Conservation (phyloP, 164 flowering plant genomes). For the Chloranthus sessilifolius region DNA sequence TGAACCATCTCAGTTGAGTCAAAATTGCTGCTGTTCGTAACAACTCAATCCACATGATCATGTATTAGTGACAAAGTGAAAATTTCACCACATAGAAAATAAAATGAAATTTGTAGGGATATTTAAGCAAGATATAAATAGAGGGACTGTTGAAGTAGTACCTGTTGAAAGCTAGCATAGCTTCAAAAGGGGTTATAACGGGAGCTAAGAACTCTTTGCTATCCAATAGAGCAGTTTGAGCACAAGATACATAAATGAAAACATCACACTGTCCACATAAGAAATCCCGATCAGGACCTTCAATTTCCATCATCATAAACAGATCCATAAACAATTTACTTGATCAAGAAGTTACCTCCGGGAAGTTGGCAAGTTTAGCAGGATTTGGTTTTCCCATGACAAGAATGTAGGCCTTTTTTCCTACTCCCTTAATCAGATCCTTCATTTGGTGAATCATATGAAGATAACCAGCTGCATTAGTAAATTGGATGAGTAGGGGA, state of each 20-base stretch:
- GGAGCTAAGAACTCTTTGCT: constrained; percentile 96
- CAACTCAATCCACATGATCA: no score
- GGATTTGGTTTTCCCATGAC: constrained; percentile 97
- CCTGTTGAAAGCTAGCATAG: constrained; percentile 84
- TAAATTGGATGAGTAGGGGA: no score
- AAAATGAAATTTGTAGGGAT: constrained; percentile 1
- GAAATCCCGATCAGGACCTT: constrained; percentile 3
- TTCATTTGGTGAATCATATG: constrained; percentile 78
- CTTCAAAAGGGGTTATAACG: constrained; percentile 93
- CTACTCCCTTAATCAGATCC: constrained; percentile 61
- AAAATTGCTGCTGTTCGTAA: no score
- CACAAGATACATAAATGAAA: constrained; percentile 79
- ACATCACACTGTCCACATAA: constrained; percentile 68
- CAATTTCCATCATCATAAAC: not conserved
- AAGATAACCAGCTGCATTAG: constrained; percentile 87
- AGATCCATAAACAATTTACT: not conserved
- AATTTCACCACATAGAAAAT: no score
- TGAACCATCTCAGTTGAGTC: no score
- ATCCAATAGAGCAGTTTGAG: constrained; percentile 95
- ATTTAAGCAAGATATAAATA: no score
- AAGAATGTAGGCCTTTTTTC: constrained; percentile 82
- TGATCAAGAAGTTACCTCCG: constrained; percentile 50
- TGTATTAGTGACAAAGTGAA: no score
- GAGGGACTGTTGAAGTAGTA: constrained; percentile 15
- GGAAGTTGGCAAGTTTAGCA: constrained; percentile 95